These are phyloP conservation scores for Macrocybe sp. DNA, from an alignment of 1,284 basidiomycete species.

Conservation along the genomic window DNA sequence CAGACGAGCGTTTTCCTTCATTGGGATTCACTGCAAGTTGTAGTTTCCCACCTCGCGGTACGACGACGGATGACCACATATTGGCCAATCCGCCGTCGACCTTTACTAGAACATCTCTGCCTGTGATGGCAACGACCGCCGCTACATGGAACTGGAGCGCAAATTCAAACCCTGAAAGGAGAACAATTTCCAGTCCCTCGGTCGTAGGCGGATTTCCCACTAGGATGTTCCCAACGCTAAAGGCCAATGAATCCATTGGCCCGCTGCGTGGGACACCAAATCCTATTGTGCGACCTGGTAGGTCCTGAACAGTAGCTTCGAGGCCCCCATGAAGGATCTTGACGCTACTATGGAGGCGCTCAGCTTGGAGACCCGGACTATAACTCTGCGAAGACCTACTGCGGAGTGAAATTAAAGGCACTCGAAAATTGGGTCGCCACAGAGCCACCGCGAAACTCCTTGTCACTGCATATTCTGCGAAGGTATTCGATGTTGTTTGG, in stretches of 20 bases:
- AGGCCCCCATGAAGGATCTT: constrained; percentile 56
- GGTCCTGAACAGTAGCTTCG: constrained; percentile 61
- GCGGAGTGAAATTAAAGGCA: constrained; percentile 36
- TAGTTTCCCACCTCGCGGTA: constrained; percentile 42
- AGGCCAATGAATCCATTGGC: constrained; percentile 60
- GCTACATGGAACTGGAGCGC: constrained; percentile 42
- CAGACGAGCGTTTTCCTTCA: constrained; percentile 17
- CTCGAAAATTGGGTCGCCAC: constrained; percentile 56
- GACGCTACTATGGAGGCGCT: constrained; percentile 36
- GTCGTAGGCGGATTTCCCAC: constrained; percentile 49
- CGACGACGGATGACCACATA: constrained; percentile 46
- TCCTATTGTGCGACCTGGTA: constrained; percentile 52
- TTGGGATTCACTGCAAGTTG: constrained; percentile 29
- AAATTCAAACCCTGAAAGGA: constrained; percentile 32
- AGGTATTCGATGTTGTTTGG: constrained; percentile 57
- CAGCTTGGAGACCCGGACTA: constrained; percentile 1
- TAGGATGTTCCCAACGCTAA: constrained; percentile 56
- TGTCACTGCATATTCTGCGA: constrained; percentile 35
- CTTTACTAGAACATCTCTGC: constrained; percentile 39
- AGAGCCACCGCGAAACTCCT: constrained; percentile 39
- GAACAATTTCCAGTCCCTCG: constrained; percentile 57
- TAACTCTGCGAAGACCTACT: constrained; percentile 25
- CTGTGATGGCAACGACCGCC: constrained; percentile 54
- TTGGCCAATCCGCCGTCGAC: constrained; percentile 35
- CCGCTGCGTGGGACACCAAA: constrained; percentile 67